Evolutionary conservation across 2,329 filamentous ascomycete genomes (phyloP).

Genomic region (Colletotrichum neosansevieriae): DNA sequence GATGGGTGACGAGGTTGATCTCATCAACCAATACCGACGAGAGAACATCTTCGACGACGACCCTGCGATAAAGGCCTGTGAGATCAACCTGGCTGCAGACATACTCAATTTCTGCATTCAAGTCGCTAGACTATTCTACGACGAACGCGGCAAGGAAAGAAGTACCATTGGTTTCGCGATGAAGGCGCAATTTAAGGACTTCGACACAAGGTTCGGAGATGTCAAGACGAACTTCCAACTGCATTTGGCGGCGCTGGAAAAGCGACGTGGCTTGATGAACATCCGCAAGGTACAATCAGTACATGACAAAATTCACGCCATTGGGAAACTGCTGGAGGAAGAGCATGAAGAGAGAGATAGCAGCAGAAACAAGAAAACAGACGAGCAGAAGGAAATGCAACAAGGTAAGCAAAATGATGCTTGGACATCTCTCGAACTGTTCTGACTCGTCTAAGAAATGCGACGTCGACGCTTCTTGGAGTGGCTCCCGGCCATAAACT

Average conservation of each 20-base stretch:
- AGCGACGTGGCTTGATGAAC: not conserved
- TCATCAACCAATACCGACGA: not conserved
- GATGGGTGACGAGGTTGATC: conserved; percentile 5
- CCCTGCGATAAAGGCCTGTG: not conserved
- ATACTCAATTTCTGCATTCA: conserved; percentile 10
- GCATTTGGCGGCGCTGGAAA: not conserved
- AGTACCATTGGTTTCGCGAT: not conserved
- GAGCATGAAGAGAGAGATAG: not conserved
- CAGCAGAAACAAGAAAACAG: too few species aligned
- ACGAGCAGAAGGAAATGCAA: not conserved
- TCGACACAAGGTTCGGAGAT: conserved; percentile 4
- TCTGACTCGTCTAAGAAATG: not conserved
- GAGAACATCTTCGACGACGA: not conserved
- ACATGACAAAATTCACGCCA: not conserved
- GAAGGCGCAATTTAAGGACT: conserved; percentile 9
- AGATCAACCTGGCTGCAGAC: conserved; percentile 4
- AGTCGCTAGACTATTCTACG: conserved; percentile 1
- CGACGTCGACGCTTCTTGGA: not conserved
- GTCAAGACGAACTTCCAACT: not conserved
- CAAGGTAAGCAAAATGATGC: too few species aligned
- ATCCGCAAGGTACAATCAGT: not conserved
- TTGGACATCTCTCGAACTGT: not conserved
- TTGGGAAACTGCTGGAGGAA: not conserved
- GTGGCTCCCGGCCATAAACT: too few species aligned
- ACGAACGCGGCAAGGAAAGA: not conserved